Evolutionary conservation across 331 rosid species (phyloP), one percentile per base, ranked within the genome.

Genomic region (Acacia pycnantha): DNA sequence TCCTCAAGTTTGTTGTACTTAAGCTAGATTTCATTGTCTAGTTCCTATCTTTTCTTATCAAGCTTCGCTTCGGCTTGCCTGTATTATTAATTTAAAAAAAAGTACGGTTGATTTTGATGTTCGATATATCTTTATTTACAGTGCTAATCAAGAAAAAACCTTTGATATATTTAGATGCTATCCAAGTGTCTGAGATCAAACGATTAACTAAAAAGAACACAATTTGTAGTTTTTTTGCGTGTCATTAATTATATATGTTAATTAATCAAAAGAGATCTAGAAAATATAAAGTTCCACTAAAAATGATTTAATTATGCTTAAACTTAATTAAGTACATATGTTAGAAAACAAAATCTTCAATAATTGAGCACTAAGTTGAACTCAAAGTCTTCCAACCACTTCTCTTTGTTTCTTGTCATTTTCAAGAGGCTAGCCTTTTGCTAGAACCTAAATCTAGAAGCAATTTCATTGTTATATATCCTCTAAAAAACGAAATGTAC

Each of bases 181-280:
- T 89, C 74, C 88, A 83, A 37, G 79, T 74, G 92, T 79, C 79
- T 16, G 77, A 73, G 56, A 74, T n/a, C 64, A 82, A 74, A 59
- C 82, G 74, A 81, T 68, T 66, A 31, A 66, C 40, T 68, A 21
- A 37, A 68, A 77, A 22, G 4, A 2, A 56, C 62, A 2, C 7
- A 48, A 4, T 66, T 80, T 46, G n/a, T n/a, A n/a, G n/a, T n/a
- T n/a, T n/a, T n/a, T n/a, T n/a, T n/a, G n/a, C n/a, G n/a, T n/a
- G 69, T 51, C 56, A 56, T 64, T 78, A 76, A 48, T 65, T 78
- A 76, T 26, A 56, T 11, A 11, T 59, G 66, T 24, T 24, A 24
- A 59, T 6, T 82, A 62, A 74, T 70, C 13, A 37, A 53, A 65
- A 58, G 51, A 41, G 80, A 76, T 66, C 10, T 65, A 81, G 27